Base-by-base conservation (phyloP, 257 asterid genomes). In the Rehmannia glutinosa region DNA sequence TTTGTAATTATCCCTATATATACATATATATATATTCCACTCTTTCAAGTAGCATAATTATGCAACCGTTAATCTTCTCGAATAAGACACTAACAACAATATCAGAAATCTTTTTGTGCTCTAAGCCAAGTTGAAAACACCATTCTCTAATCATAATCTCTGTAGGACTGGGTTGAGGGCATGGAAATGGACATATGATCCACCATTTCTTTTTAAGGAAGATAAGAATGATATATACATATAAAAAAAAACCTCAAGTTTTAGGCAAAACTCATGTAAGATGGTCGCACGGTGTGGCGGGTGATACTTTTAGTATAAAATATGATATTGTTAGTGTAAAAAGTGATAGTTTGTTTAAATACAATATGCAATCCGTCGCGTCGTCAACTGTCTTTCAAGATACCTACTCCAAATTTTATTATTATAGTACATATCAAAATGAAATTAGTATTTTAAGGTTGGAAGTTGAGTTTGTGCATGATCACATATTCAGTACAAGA, bases 151-250 rank as follows among this genome's bases (percentile, higher is more conserved):
- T 65, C 41, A 72, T 33, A 23, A 54, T 25, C 41, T n/a, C 2
- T 12, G 70, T 47, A 59, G 64, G 62, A 25, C 15, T 38, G n/a
- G n/a, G 3, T 6, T 7, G n/a, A 41, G 52, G 71, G 20, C 41
- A 64, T 21, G 17, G 47, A 49, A 58, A 66, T 30, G 2, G 78
- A 73, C 78, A 50, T 66, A 5, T 28, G 35, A 73, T 73, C 78
- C 35, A 50, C 73, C 78, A n/a, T 50, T 66, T 24, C 21, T 28
- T 64, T 36, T 49, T 10, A 55, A 64, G 12, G 19, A 33, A 11
- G 23, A 53, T 33, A 62, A 38, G 12, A 51, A 35, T 7, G 7
- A 30, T 13, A 23, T 7, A 32, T n/a, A n/a, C n/a, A n/a, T n/a
- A n/a, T n/a, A n/a, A n/a, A n/a, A n/a, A n/a, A n/a, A n/a, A n/a